These are phyloP conservation scores for Suillus discolor DNA, from an alignment of 768 basidiomycete genomes.

Conservation along the genomic window DNA sequence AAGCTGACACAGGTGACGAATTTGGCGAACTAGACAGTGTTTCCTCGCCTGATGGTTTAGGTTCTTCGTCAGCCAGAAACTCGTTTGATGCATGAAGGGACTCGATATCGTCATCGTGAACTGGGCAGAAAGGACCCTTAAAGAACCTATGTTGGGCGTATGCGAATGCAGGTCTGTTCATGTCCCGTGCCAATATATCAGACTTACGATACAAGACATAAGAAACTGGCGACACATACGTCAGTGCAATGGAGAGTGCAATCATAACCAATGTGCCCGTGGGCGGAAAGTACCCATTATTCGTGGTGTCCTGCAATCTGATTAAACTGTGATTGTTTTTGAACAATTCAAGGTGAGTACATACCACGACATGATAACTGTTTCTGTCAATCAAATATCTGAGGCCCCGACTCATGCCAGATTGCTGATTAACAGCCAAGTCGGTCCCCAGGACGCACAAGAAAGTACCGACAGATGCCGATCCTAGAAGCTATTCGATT, in stretches of 20 bases:
- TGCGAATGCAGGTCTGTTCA: constrained; percentile 52
- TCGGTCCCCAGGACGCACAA: constrained; percentile 58
- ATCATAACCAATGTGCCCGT: constrained; percentile 52
- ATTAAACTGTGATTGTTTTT: constrained; percentile 7
- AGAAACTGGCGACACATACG: constrained; percentile 47
- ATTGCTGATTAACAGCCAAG: constrained; percentile 56
- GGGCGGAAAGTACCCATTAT: constrained; percentile 52
- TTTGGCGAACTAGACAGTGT: constrained; percentile 14
- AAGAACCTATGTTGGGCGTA: constrained; percentile 57
- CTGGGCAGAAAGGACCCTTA: constrained; percentile 48
- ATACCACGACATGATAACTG: constrained; percentile 53
- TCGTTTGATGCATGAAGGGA: constrained; percentile 31
- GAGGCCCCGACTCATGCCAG: constrained; percentile 64
- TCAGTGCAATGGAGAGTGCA: constrained; percentile 53
- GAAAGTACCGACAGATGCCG: constrained; percentile 65
- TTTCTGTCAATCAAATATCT: constrained; percentile 68
- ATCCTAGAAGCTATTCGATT: constrained; percentile 28
- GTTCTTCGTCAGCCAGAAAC: constrained; percentile 23
- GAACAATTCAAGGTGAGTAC: constrained; percentile 20
- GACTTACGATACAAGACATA: background rate
- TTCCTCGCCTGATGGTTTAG: constrained; percentile 14
- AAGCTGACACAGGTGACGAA: constrained; percentile 12
- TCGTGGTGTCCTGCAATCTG: constrained; percentile 46
- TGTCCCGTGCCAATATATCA: background rate
- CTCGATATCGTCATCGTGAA: constrained; percentile 22